A percentile compares a stretch with the other conserved stretches of the same genome.
Conservation (phyloP, 768 basidiomycete species). For the Phanerochaete sordida region DNA sequence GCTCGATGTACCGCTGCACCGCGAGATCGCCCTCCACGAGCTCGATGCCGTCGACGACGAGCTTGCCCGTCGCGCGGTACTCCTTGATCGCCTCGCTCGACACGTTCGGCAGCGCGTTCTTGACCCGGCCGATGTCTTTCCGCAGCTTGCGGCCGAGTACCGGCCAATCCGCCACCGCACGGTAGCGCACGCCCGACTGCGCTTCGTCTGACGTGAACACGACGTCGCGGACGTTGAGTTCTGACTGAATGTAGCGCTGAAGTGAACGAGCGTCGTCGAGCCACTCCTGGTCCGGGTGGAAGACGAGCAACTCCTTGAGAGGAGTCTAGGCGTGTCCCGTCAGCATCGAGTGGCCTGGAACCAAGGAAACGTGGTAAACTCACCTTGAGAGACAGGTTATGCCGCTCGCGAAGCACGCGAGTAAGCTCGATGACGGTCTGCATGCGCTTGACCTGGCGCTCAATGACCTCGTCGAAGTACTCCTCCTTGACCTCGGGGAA, state of each 20-base stretch:
- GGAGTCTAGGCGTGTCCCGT: slow-evolving; percentile 58
- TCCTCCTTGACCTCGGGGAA: slow-evolving; percentile 94
- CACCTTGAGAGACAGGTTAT: slow-evolving; percentile 88
- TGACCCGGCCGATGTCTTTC: slow-evolving; percentile 86
- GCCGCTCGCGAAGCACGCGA: slow-evolving; percentile 82
- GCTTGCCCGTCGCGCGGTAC: slow-evolving; percentile 70
- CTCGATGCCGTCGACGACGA: slow-evolving; percentile 86
- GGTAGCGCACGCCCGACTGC: slow-evolving; percentile 84
- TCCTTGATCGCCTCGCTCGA: slow-evolving; percentile 79
- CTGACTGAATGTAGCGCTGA: slow-evolving; percentile 86
- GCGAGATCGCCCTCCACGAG: slow-evolving; percentile 88
- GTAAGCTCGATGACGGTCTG: slow-evolving; percentile 92
- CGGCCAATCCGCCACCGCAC: slow-evolving; percentile 92
- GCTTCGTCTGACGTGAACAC: slow-evolving; percentile 87
- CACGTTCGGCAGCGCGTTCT: slow-evolving; percentile 79
- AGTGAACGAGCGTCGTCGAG: slow-evolving; percentile 82
- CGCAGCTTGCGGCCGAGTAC: slow-evolving; percentile 91
- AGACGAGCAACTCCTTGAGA: slow-evolving; percentile 86
- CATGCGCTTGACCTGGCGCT: slow-evolving; percentile 93
- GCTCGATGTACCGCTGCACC: slow-evolving; percentile 88
- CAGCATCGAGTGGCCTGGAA: neutral
- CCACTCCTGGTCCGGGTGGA: slow-evolving; percentile 85
- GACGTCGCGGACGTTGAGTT: slow-evolving; percentile 92
- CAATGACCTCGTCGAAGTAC: slow-evolving; percentile 91
- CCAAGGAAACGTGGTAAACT: slow-evolving; percentile 11